These are phyloP conservation scores for Russula earlei DNA, from an alignment of 768 basidiomycete species.

Conservation along the genomic window DNA sequence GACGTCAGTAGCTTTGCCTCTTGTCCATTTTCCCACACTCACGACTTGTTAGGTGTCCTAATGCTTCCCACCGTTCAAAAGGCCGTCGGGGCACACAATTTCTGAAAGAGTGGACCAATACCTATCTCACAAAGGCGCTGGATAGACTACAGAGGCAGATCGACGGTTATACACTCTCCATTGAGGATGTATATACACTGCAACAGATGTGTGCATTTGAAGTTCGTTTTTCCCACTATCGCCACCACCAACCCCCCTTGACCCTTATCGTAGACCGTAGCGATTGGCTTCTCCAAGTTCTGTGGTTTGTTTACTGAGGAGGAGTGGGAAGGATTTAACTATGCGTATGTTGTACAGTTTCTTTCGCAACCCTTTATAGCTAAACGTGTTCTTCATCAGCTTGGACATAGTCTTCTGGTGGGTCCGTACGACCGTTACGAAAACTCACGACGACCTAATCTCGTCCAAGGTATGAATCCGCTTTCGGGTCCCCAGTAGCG, in stretches of 20 bases:
- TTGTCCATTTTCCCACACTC: not conserved
- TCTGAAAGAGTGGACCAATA: conserved; percentile 52
- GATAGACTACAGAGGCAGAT: conserved; percentile 50
- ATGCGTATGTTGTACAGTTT: conserved; percentile 39
- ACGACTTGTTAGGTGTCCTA: conserved; percentile 43
- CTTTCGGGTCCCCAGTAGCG: conserved; percentile 75
- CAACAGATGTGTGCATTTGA: conserved; percentile 84
- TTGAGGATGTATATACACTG: conserved; percentile 65
- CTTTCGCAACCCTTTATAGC: conserved; percentile 35
- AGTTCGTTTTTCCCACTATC: conserved; percentile 31
- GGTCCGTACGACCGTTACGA: not conserved
- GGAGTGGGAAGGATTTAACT: conserved; percentile 92
- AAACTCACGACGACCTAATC: not conserved
- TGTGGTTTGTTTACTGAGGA: conserved; percentile 84
- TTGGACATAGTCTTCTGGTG: conserved; percentile 61
- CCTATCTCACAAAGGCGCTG: conserved; percentile 62
- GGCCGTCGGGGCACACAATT: conserved; percentile 49
- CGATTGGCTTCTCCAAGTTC: conserved; percentile 84
- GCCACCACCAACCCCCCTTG: not conserved
- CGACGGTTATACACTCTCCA: conserved; percentile 49
- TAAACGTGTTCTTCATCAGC: conserved; percentile 29
- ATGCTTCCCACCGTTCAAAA: conserved; percentile 40
- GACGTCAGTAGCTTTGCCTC: conserved; percentile 36
- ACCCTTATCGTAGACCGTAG: conserved; percentile 55
- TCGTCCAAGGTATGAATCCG: conserved; percentile 47